Conservation (phyloP, 345 rosid species). For the Reutealis trisperma region DNA sequence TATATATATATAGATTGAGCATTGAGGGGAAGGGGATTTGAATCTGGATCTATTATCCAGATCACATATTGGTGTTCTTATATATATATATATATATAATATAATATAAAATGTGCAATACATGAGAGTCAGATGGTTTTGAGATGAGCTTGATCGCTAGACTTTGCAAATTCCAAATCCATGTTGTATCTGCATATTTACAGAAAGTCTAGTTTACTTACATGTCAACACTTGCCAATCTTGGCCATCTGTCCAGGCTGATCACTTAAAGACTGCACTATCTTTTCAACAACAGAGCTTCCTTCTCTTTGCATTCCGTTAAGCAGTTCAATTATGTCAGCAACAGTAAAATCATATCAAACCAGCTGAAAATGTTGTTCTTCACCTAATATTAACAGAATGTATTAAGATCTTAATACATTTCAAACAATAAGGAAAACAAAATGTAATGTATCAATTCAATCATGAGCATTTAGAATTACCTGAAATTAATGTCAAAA, state of each 20-base stretch:
- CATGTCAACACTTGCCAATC: not conserved
- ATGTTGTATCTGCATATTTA: not conserved
- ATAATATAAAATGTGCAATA: not conserved
- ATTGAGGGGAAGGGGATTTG: no score
- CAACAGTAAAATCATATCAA: slow-evolving; percentile 8
- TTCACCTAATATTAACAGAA: slow-evolving; percentile 19
- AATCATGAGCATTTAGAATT: slow-evolving; percentile 15
- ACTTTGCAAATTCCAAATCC: not conserved
- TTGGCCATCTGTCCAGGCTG: not conserved
- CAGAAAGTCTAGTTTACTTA: not conserved
- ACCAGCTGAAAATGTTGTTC: slow-evolving; percentile 37
- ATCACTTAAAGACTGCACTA: not conserved
- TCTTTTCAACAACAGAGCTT: not conserved
- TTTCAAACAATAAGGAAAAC: not conserved
- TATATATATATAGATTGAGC: no score
- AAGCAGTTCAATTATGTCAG: not conserved
- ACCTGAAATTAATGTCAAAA: slow-evolving; percentile 31
- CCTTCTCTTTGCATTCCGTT: not conserved
- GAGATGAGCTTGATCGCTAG: not conserved
- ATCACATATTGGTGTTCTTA: no score
- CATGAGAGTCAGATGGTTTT: not conserved
- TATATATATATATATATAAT: not conserved
- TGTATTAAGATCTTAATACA: not conserved
- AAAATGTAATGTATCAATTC: not conserved
- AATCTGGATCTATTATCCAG: no score